Evolutionary conservation across 139 green algal species (phyloP), one percentile per base, ranked within the genome.

Genomic region (Chlamydomonas incerta): DNA sequence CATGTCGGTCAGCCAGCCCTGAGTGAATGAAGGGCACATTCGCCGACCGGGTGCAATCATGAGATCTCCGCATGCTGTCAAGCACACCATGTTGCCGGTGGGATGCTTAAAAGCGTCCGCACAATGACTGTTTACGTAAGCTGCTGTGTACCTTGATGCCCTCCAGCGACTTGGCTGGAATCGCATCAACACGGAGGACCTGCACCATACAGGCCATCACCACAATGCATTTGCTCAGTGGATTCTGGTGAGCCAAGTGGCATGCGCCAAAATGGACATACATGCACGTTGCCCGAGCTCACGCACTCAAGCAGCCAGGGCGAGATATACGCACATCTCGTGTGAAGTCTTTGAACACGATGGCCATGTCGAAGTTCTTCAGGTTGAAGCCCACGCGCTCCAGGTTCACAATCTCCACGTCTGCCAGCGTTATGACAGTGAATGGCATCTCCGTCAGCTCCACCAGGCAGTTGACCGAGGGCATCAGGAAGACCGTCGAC

Each of bases 291-390:
- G 74, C 55, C 66, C 18, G 13, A 52, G 52, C 52, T 15, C n/a
- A n/a, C n/a, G n/a, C n/a, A n/a, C n/a, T n/a, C n/a, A n/a, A n/a
- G n/a, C n/a, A n/a, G n/a, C n/a, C n/a, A n/a, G n/a, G n/a, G n/a
- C 8, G 8, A 50, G 41, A 50, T 50, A 50, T 50, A 50, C 80
- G 41, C 55, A 86, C 88, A 28, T 92, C 88, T 4, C 76, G 70
- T 28, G 63, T 90, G 65, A 92, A 92, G 82, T 91, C 89, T 92
- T 99, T 99, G 94, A 97, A 98, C 6, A 99, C 94, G 79, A 99
- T 96, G 57, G 95, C 91, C 95, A 99, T 98, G 94, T 99, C 97
- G 80, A 99, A 99, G 90, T 98, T 99, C 84, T 98, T 98, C 80
- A 99, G 92, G 92, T 97, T 97, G 87, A 99, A 98, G 72, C 97